Evolutionary conservation across 441 rosid genomes (phyloP).

Genomic region (Gossypium trilobum): DNA sequence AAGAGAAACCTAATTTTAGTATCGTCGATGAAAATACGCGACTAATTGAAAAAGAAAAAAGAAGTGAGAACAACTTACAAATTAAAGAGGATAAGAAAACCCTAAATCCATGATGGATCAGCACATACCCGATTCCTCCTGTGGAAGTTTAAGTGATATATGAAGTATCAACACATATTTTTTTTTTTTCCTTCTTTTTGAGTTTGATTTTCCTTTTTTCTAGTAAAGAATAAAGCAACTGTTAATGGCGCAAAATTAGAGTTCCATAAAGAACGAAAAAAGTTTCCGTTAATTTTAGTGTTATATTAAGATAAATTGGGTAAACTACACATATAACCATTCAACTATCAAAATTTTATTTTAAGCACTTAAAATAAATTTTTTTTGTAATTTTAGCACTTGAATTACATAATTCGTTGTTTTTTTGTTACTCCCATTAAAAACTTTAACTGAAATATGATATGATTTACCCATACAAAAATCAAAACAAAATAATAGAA

Average conservation of each 20-base stretch:
- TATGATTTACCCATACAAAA: too few species aligned
- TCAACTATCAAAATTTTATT: neutral
- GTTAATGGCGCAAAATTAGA: constrained; percentile 3
- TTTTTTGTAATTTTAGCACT: neutral
- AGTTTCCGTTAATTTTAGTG: neutral
- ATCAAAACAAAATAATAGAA: too few species aligned
- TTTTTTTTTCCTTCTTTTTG: neutral
- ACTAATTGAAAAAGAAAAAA: neutral
- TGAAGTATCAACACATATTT: neutral
- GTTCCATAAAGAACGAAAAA: neutral
- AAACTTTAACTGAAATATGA: too few species aligned
- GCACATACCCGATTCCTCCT: neutral
- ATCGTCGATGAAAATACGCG: neutral
- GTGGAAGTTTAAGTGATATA: neutral
- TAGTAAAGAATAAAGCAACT: neutral
- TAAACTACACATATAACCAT: neutral
- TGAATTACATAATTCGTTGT: too few species aligned
- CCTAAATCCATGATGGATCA: constrained; percentile 30
- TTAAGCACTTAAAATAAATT: neutral
- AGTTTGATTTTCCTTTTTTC: neutral
- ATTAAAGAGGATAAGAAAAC: constrained; percentile 19
- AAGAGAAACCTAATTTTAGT: neutral
- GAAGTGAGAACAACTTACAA: constrained; percentile 26
- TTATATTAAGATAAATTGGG: neutral
- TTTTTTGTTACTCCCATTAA: too few species aligned